Conservation (phyloP, 2,329 filamentous ascomycete species). For the Aspergillus hiratsukae region DNA sequence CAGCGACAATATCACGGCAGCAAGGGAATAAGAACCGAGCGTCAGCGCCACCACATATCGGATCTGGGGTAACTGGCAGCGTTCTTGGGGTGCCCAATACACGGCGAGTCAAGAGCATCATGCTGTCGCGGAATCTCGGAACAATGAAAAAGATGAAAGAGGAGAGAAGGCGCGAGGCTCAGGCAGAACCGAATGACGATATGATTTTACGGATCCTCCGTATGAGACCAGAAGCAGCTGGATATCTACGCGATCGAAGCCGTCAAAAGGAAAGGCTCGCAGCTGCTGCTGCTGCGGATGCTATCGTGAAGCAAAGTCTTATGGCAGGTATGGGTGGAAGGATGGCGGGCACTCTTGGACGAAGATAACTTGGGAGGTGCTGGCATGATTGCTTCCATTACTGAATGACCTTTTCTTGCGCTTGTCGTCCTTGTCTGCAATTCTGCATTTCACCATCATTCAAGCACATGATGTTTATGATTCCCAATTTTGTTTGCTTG, state of each 20-base stretch:
- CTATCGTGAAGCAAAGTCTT: slow-evolving; percentile 91
- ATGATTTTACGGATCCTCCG: slow-evolving; percentile 94
- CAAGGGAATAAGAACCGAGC: slow-evolving; percentile 64
- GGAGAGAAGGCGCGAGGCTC: slow-evolving; percentile 89
- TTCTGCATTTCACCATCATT: slow-evolving; percentile 7
- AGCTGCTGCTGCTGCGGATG: slow-evolving; percentile 82
- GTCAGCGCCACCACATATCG: slow-evolving; percentile 60
- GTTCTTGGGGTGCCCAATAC: slow-evolving; percentile 47
- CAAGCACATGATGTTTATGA: slow-evolving; percentile 9
- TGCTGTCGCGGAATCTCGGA: slow-evolving; percentile 89
- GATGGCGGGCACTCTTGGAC: slow-evolving; percentile 45
- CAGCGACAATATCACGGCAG: slow-evolving; percentile 74
- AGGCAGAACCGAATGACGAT: slow-evolving; percentile 94
- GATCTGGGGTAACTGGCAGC: slow-evolving; percentile 36
- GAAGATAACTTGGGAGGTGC: slow-evolving; percentile 18
- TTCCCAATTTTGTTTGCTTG: slow-evolving; percentile 7
- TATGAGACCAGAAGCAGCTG: slow-evolving; percentile 86
- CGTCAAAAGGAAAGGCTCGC: slow-evolving; percentile 91
- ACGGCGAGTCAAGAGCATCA: slow-evolving; percentile 65
- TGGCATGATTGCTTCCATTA: slow-evolving; percentile 5
- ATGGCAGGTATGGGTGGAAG: slow-evolving; percentile 53
- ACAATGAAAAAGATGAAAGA: slow-evolving; percentile 96
- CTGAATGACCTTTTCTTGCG: slow-evolving; percentile 1
- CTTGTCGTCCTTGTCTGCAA: not conserved
- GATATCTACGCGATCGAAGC: slow-evolving; percentile 84